Conservation (phyloP, 2,329 filamentous ascomycete species). For the Trichoderma pleuroti region DNA sequence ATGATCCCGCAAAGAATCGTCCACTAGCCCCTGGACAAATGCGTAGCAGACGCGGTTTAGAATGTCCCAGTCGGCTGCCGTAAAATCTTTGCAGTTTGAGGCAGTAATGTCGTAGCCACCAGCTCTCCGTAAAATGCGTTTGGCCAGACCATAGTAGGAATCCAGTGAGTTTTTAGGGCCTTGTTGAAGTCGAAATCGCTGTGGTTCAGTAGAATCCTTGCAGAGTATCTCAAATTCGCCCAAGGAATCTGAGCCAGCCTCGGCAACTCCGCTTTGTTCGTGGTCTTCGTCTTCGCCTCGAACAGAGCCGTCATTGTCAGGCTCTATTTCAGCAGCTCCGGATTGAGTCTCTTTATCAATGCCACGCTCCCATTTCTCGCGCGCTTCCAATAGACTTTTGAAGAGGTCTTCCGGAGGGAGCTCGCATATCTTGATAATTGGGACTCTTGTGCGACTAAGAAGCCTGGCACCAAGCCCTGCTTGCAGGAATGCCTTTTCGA, state of each 20-base stretch:
- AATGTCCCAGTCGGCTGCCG: conserved; percentile 42
- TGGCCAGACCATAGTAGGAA: conserved; percentile 48
- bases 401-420: conserved; percentile 60
- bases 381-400: conserved; percentile 59
- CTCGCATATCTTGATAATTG: conserved; percentile 84
- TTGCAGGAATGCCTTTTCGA: conserved; percentile 72
- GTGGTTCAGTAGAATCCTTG: conserved; percentile 20
- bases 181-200: conserved; percentile 40
- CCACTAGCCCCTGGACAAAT: conserved; percentile 53
- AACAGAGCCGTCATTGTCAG: conserved; percentile 27
- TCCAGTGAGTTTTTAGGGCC: conserved; percentile 39
- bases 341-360: conserved; percentile 39
- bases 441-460: conserved; percentile 73
- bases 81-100: conserved; percentile 44
- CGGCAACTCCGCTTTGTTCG: background rate
- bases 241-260: conserved; percentile 13
- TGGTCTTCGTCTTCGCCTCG: conserved; percentile 23
- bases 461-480: conserved; percentile 72
- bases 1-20: conserved; percentile 43
- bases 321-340: conserved; percentile 34
- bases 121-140: conserved; percentile 47
- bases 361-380: conserved; percentile 67
- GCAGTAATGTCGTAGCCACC: conserved; percentile 49
- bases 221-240: conserved; percentile 25
- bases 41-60: conserved; percentile 51